Conservation (phyloP, 257 asterid species). For the Solanum virginianum region DNA sequence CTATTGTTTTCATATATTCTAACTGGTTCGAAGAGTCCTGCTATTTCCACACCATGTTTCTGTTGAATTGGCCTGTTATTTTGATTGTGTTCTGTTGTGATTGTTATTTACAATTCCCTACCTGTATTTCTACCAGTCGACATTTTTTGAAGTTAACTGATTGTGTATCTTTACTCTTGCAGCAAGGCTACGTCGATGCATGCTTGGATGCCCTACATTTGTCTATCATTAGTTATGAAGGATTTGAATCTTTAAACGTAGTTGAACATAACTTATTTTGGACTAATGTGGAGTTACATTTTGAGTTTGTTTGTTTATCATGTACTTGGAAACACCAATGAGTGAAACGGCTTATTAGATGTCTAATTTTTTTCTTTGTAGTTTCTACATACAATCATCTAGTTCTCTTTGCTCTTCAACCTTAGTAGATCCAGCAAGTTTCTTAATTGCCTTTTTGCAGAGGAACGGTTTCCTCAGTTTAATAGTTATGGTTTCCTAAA, state of each 20-base stretch:
- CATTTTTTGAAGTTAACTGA: neutral
- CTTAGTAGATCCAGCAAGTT: neutral
- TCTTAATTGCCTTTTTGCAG: neutral
- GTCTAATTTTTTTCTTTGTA: neutral
- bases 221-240: neutral
- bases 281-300: neutral
- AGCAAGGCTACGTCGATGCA: neutral
- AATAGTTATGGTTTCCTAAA: neutral
- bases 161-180: neutral
- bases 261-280: neutral
- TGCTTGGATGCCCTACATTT: neutral
- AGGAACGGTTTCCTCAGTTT: neutral
- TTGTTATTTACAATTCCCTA: neutral
- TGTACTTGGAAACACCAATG: neutral
- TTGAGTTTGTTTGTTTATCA: neutral
- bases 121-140: neutral
- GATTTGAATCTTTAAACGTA: neutral
- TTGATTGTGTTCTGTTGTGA: neutral
- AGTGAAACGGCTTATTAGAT: neutral
- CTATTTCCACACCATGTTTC: neutral
- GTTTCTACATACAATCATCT: neutral
- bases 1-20: neutral
- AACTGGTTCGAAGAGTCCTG: too few species aligned
- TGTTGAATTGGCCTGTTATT: neutral
- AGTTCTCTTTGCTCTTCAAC: neutral